A percentile compares a stretch with the other conserved stretches of the same genome.
Conservation (phyloP, 164 flowering plant species). For the Nymphaea thermarum region DNA sequence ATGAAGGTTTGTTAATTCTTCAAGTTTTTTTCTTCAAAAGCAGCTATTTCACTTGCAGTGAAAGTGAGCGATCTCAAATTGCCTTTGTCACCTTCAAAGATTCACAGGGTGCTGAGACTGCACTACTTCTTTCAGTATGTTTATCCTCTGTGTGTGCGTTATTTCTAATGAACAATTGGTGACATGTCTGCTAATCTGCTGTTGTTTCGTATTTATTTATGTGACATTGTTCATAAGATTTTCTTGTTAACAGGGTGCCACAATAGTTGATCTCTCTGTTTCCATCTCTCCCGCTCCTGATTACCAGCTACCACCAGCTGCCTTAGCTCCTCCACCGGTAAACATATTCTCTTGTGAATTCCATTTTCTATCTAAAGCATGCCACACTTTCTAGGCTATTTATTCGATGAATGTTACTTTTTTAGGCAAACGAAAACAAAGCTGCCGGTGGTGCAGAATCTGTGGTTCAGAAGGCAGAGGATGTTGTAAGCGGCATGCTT, state of each 20-base stretch:
- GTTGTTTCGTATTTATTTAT: not conserved
- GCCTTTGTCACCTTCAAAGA: conserved; percentile 80
- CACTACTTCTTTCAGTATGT: conserved; percentile 65
- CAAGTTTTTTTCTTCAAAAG: not conserved
- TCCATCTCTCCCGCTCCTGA: conserved; percentile 53
- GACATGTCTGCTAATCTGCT: no score
- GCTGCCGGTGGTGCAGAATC: conserved; percentile 42
- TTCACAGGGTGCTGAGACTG: conserved; percentile 72
- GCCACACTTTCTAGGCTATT: not conserved
- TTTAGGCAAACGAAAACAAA: conserved; percentile 25
- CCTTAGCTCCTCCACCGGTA: conserved; percentile 34
- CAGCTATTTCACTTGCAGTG: conserved; percentile 20
- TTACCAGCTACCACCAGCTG: conserved; percentile 55
- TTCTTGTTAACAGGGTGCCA: conserved; percentile 63
- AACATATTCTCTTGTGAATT: conserved; percentile 4
- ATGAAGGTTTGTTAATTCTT: conserved; percentile 26
- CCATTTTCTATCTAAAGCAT: not conserved
- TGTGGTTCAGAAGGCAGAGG: conserved; percentile 81
- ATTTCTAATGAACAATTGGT: not conserved
- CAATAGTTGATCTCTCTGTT: conserved; percentile 77
- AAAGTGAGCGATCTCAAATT: conserved; percentile 52
- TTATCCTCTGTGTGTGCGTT: conserved; percentile 5
- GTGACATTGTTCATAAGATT: not conserved
- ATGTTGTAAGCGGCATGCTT: conserved; percentile 80
- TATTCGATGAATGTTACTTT: not conserved